Conservation (phyloP, 2,329 filamentous ascomycete species). For the Fusarium heterosporum region DNA sequence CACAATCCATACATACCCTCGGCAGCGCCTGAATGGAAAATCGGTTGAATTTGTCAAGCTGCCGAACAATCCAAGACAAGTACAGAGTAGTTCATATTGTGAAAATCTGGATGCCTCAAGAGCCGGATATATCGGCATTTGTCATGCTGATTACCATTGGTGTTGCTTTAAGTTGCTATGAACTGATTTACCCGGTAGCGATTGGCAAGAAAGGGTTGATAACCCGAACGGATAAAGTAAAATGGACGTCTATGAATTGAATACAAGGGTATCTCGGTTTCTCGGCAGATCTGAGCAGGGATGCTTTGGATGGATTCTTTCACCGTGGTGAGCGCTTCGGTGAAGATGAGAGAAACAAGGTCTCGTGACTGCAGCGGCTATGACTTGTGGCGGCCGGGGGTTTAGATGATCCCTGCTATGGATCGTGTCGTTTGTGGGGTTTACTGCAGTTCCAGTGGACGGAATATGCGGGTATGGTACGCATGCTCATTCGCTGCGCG, state of each 20-base stretch:
- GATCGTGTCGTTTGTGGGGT: constrained; percentile 15
- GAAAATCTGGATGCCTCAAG: background rate
- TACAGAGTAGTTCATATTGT: background rate
- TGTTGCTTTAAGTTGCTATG: background rate
- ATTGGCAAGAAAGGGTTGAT: constrained; percentile 17
- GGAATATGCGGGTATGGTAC: constrained; percentile 11
- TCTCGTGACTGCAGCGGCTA: constrained; percentile 22
- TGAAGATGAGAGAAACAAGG: background rate
- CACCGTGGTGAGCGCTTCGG: constrained; percentile 30
- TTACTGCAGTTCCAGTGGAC: constrained; percentile 5
- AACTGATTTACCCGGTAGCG: constrained; percentile 15
- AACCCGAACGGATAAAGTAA: constrained; percentile 9
- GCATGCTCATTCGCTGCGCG: constrained; percentile 34
- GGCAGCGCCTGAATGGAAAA: constrained; percentile 36
- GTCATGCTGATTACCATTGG: background rate
- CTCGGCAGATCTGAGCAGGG: constrained; percentile 33
- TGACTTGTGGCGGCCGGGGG: constrained; percentile 17
- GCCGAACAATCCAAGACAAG: constrained; percentile 2
- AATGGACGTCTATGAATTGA: background rate
- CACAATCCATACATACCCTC: constrained; percentile 19
- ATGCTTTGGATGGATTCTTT: background rate
- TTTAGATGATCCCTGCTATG: constrained; percentile 29
- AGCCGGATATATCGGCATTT: constrained; percentile 21
- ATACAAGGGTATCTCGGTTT: constrained; percentile 28
- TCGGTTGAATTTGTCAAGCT: constrained; percentile 20